Evolutionary conservation across 2,329 filamentous ascomycete species (phyloP).

Genomic region (Dactylellina cionopaga): DNA sequence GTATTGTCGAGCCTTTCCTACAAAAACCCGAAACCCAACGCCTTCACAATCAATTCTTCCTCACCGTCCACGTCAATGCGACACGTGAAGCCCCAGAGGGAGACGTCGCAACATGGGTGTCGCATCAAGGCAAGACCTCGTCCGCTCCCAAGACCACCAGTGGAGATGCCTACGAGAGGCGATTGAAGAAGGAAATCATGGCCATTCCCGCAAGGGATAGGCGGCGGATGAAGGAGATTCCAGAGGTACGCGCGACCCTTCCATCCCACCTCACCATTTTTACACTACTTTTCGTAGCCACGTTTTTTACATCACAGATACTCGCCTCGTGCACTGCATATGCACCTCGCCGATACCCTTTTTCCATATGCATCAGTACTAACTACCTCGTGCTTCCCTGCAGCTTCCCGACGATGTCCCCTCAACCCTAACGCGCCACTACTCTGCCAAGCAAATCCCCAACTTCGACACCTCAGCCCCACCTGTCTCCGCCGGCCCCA

Average conservation of each 20-base stretch:
- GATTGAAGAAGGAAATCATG: conserved; percentile 76
- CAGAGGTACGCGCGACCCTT: conserved; percentile 46
- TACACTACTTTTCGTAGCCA: not conserved
- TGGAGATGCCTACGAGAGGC: conserved; percentile 72
- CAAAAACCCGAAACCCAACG: conserved; percentile 58
- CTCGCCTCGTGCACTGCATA: conserved; percentile 21
- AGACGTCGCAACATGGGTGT: conserved; percentile 76
- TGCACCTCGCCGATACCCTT: conserved; percentile 18
- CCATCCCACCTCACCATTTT: not conserved
- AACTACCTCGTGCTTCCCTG: conserved; percentile 16
- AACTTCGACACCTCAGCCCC: conserved; percentile 42
- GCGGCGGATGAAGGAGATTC: conserved; percentile 73
- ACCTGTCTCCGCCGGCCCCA: conserved; percentile 46
- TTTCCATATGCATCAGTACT: conserved; percentile 52
- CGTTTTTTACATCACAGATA: not conserved
- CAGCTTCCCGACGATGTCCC: conserved; percentile 51
- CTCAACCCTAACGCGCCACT: conserved; percentile 45
- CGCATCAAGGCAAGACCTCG: conserved; percentile 73
- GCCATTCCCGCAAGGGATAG: conserved; percentile 74
- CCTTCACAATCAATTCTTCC: conserved; percentile 74
- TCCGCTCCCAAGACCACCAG: conserved; percentile 71
- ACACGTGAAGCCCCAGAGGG: conserved; percentile 75
- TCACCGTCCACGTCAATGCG: conserved; percentile 75
- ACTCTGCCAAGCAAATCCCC: conserved; percentile 49
- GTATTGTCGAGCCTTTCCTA: conserved; percentile 62